Evolutionary conservation across 2,329 filamentous ascomycete species (phyloP), one percentile per base, ranked within the genome.

Genomic region (Colletotrichum incanum): DNA sequence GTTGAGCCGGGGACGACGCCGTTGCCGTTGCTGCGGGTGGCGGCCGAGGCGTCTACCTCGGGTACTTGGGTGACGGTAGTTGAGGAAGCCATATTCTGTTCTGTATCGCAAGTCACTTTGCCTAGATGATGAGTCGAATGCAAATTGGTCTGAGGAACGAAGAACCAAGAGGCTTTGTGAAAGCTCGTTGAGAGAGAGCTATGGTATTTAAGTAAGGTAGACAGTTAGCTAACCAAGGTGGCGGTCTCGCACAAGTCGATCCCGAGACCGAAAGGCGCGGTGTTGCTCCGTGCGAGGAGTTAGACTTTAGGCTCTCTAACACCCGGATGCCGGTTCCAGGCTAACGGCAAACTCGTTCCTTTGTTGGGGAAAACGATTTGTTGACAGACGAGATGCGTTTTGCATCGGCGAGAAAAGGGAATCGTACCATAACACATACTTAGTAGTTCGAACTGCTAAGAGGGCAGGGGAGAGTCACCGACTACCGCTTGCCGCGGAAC

Each of bases 401-500:
- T 37, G 31, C 28, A n/a, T 9, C 28, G 31, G 28, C 47, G 23
- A 28, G 16, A 14, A 12, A 34, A 6, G 20, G 11, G 31, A 39
- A 56, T 39, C 11, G 52, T 39, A 23, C 11, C 20, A 28, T 37
- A 34, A 31, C 3, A 31, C 28, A 31, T 31, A 31, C 28, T 31
- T 6, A 5, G 26, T 47, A 6, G 23, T 37, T 14, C 39, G 16
- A 65, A 9, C n/a, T 54, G 54, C 34, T 23, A n/a, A 60, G 61
- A 23, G 20, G n/a, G 58, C 16, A 5, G 18, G 31, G 28, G 28
- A n/a, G 28, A 34, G 20, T 14, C 59, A 34, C 43, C 28, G 28
- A 47, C 31, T 37, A 49, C 54, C 47, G 47, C 28, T 55, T 45
- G 37, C 67, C 63, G 67, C 60, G 67, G 67, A 72, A 72, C 69